These are phyloP conservation scores for Thalassiosira mediterranea DNA, from an alignment of 352 stramenopile species.

Conservation along the genomic window DNA sequence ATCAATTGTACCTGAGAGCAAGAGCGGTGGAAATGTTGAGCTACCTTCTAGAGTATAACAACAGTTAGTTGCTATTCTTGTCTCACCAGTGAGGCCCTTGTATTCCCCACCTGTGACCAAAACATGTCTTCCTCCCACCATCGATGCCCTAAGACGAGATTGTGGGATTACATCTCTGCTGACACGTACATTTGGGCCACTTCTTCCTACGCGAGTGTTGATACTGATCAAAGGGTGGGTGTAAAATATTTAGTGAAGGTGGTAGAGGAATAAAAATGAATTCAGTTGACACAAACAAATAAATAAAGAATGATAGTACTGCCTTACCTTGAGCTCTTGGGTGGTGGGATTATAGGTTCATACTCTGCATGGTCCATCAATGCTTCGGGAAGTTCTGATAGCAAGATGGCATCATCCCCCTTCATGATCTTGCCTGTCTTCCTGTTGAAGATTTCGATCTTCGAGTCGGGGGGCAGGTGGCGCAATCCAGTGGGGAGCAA, in stretches of 20 bases:
- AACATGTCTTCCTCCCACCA: conserved; percentile 35
- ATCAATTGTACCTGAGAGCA: conserved; percentile 22
- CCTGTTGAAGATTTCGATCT: conserved; percentile 58
- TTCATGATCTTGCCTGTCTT: conserved; percentile 51
- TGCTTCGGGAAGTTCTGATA: conserved; percentile 29
- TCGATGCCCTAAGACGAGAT: conserved; percentile 35
- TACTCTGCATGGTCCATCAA: conserved; percentile 56
- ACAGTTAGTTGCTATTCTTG: no score
- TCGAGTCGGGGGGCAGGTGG: conserved; percentile 35
- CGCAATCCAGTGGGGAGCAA: conserved; percentile 21
- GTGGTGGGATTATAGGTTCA: conserved; percentile 48
- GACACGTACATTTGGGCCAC: conserved; percentile 36
- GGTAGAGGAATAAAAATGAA: no score
- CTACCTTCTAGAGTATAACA: no score
- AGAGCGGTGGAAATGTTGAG: not conserved
- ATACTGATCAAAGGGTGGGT: not conserved
- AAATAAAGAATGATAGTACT: not conserved
- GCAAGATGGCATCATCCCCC: conserved; percentile 37
- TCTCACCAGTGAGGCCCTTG: conserved; percentile 30
- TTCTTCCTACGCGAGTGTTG: conserved; percentile 34
- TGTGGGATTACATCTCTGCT: conserved; percentile 43
- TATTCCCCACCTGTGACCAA: conserved; percentile 45
- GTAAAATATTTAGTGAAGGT: no score
- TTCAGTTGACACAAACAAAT: not conserved
- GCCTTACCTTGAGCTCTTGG: not conserved